Evolutionary conservation across 306 rosid species (phyloP).

Genomic region (Sechiopsis laciniata): DNA sequence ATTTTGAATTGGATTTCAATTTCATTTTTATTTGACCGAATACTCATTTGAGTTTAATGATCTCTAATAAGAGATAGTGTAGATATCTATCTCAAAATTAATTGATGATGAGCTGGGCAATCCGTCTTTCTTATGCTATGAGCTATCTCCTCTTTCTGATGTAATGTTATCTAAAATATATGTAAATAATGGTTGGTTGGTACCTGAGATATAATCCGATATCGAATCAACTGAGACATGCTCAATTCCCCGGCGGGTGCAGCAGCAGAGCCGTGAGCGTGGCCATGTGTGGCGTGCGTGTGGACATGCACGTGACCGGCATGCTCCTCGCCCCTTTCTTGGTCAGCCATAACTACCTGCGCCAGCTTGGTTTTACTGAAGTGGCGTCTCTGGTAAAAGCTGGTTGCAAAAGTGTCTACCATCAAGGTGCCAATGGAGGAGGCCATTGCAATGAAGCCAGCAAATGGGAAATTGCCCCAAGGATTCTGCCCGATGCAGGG

Average conservation of each 20-base stretch:
- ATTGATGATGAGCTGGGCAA: no score
- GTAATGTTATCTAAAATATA: no score
- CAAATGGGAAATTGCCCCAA: slow-evolving; percentile 52
- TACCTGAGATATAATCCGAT: slow-evolving; percentile 77
- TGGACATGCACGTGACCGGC: slow-evolving; percentile 81
- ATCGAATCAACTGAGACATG: slow-evolving; percentile 46
- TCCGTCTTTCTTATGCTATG: no score
- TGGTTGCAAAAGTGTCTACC: slow-evolving; percentile 57
- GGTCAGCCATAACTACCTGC: slow-evolving; percentile 27
- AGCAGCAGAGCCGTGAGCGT: slow-evolving; percentile 54
- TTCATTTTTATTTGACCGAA: no score
- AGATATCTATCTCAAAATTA: no score
- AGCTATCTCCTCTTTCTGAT: no score
- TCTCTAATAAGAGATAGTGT: no score
- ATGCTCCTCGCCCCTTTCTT: slow-evolving; percentile 45
- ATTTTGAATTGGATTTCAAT: no score
- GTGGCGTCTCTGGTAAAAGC: slow-evolving; percentile 49
- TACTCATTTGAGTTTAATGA: no score
- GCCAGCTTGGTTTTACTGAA: slow-evolving; percentile 36
- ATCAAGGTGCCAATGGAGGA: slow-evolving; percentile 57
- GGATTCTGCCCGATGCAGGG: slow-evolving; percentile 46
- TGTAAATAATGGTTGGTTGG: background rate
- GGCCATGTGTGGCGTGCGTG: slow-evolving; percentile 92
- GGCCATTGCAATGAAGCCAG: slow-evolving; percentile 60
- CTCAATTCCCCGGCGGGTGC: slow-evolving; percentile 26